Percentiles rank a stretch among this genome's conserved stretches.
phyloP scores from a whole-genome alignment of 1,284 basidiomycete genomes.

The Trichosporon sp. region DNA sequence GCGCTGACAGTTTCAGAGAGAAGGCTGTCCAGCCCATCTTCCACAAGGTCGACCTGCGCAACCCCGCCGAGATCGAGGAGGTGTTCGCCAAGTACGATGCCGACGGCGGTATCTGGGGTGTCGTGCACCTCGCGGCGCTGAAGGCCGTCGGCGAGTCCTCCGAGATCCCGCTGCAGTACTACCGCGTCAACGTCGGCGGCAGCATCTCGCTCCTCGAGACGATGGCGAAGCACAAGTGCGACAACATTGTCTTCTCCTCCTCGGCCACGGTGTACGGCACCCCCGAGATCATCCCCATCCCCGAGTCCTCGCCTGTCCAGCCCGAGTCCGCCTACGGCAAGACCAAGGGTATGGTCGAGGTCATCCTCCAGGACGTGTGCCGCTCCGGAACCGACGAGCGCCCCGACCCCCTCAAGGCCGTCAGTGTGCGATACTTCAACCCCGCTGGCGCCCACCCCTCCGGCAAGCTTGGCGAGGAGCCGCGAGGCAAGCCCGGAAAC shows the following conservation, averaged over 20 bases:
- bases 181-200: conserved; percentile 85
- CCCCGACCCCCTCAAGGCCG: conserved; percentile 42
- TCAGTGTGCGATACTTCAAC: conserved; percentile 84
- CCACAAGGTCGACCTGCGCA: conserved; percentile 72
- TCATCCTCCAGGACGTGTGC: conserved; percentile 86
- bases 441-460: conserved; percentile 94
- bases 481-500: conserved; percentile 91
- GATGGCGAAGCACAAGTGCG: conserved; percentile 66
- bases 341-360: conserved; percentile 94
- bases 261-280: conserved; percentile 99
- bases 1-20: conserved; percentile 16
- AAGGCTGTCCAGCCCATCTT: conserved; percentile 48
- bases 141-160: conserved; percentile 99
- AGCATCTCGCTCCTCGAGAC: conserved; percentile 74
- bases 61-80: conserved; percentile 66
- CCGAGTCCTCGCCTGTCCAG: conserved; percentile 83
- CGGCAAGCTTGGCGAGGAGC: conserved; percentile 94
- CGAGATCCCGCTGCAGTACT: conserved; percentile 90
- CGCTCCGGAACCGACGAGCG: conserved; percentile 62
- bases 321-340: conserved; percentile 94
- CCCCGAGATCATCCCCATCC: conserved; percentile 89
- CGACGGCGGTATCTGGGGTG: conserved; percentile 94
- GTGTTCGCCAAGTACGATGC: conserved; percentile 79
- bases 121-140: conserved; percentile 94
- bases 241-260: conserved; percentile 85